Conservation (phyloP, 2,329 filamentous ascomycete species). For the Monilinia aucupariae region DNA sequence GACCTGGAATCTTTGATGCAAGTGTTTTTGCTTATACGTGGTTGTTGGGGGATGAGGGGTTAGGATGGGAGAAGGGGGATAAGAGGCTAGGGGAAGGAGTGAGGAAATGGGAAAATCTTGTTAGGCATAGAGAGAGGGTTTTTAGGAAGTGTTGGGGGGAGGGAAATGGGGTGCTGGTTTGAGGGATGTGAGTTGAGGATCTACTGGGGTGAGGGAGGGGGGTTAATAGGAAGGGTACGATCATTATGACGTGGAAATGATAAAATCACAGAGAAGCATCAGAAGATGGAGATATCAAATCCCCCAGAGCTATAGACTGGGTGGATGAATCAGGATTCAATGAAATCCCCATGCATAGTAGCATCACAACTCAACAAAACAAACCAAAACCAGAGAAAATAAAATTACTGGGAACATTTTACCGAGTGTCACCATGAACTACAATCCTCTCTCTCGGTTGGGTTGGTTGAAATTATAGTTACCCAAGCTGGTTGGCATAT, state of each 20-base stretch:
- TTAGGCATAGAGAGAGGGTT: constrained; percentile 58
- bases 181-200: not conserved
- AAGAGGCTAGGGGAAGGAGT: constrained; percentile 49
- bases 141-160: constrained; percentile 36
- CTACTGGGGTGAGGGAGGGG: not conserved
- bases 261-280: too few species aligned
- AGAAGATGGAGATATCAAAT: too few species aligned
- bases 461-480: too few species aligned
- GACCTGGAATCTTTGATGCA: constrained; percentile 76
- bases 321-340: not conserved
- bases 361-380: not conserved
- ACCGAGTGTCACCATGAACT: not conserved
- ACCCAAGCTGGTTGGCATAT: too few species aligned
- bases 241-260: not conserved
- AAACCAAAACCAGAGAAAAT: not conserved
- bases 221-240: not conserved
- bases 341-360: not conserved
- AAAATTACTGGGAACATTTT: not conserved
- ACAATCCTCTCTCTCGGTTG: not conserved
- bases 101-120: constrained; percentile 53
- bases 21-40: constrained; percentile 86
- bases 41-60: constrained; percentile 60
- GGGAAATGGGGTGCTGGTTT: constrained; percentile 40
- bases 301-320: not conserved
- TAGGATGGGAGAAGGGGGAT: constrained; percentile 55